Evolutionary conservation across 129 eudicot genomes (phyloP), one percentile per base, ranked within the genome.

Genomic region (Sambucus nigra): DNA sequence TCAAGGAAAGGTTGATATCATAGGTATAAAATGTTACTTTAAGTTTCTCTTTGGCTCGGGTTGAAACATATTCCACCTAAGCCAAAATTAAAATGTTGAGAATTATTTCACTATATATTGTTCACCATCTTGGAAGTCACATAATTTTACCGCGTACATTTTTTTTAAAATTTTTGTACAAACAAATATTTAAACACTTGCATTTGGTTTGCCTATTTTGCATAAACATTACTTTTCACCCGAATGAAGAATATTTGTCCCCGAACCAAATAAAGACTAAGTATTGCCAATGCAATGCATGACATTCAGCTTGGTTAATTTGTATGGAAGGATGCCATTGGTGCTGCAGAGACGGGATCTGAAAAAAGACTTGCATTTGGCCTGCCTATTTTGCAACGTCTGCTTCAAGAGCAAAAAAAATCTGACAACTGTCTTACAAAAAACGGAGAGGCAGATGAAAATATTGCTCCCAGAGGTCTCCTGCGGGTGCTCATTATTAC

Each of bases 351-450:
- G 76, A 91, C 98, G 57, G 95, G 95, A 39, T 85, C 98, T 51
- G 98, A 95, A 57, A 91, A 91, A 77, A 91, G 95, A 27, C 89
- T 91, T 42, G 98, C 98, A 53, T 91, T 91, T 79, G 99, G 95
- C 42, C 70, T 91, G 77, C 99, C 99, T 23, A 91, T 91, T 42
- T 68, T 86, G 57, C 99, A 91, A 58, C 94, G 98, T 16, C 89
- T 91, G 5, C 87, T 91, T 22, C 94, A 91, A 26, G 99, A 91
- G 67, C 76, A 80, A 38, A 95, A 86, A 14, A 91, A 86, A 47
- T 74, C 49, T 10, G 82, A 80, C 41, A 79, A 78, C 50, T 55
- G 56, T 55, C 23, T 62, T 56, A 61, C 55, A 41, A 82, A 74
- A 20, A 78, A 73, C 58, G 73, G 66, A 60, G 66, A 81, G 41